These are phyloP conservation scores for Dendrobium catenatum DNA, from an alignment of 106 monocot genomes.

Conservation along the genomic window DNA sequence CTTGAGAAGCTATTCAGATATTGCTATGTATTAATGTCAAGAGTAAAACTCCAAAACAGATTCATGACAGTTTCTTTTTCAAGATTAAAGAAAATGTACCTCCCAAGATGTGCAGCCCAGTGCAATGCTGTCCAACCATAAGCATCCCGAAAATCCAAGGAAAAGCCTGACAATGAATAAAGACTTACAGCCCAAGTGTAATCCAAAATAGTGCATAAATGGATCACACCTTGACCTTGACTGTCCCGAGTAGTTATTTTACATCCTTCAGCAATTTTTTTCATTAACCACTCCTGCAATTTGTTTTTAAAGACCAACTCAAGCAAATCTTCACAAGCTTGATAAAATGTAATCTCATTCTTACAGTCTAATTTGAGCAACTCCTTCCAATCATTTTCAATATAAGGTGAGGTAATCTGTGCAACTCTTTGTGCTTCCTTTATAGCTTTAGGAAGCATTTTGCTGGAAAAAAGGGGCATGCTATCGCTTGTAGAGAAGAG, in stretches of 20 bases:
- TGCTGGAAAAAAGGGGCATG: constrained; percentile 31
- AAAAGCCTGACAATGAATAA: constrained; percentile 62
- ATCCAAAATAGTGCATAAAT: constrained; percentile 77
- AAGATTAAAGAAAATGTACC: constrained; percentile 32
- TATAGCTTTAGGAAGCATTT: constrained; percentile 34
- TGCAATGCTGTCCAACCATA: constrained; percentile 94
- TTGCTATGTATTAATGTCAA: neutral
- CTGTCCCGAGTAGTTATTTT: constrained; percentile 48
- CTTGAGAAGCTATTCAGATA: neutral
- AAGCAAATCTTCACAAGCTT: constrained; percentile 31
- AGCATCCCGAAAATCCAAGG: constrained; percentile 91
- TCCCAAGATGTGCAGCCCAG: constrained; percentile 87
- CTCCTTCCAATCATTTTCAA: constrained; percentile 60
- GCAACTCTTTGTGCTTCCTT: constrained; percentile 52
- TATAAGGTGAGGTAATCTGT: constrained; percentile 31
- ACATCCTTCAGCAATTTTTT: constrained; percentile 66
- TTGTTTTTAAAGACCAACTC: constrained; percentile 72
- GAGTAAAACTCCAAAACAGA: neutral
- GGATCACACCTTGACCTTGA: constrained; percentile 83
- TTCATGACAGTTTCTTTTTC: neutral
- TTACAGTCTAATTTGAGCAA: constrained; percentile 22
- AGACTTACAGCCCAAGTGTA: constrained; percentile 72
- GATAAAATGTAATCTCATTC: constrained; percentile 3
- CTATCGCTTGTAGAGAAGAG: constrained; percentile 61
- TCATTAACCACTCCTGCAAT: constrained; percentile 76